phyloP scores from a whole-genome alignment of 1,139 yeast species.

The Kodamaea derodonti region DNA sequence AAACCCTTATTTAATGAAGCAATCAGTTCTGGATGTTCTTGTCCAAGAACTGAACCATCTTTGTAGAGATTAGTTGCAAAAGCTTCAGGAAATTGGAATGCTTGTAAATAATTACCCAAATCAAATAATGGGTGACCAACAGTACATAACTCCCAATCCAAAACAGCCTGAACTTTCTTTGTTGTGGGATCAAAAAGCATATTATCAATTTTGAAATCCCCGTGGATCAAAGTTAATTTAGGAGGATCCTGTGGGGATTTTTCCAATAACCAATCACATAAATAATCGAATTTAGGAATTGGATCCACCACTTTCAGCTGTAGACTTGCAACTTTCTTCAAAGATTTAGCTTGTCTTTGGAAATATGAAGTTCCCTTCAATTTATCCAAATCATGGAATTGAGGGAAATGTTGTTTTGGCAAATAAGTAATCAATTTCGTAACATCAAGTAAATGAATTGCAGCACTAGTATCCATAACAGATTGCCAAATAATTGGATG shows the following conservation, averaged over 20 bases:
- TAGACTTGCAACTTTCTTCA: constrained; percentile 43
- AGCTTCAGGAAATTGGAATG: constrained; percentile 46
- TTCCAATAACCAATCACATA: constrained; percentile 39
- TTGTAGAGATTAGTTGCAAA: constrained; percentile 29
- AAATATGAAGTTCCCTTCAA: constrained; percentile 39
- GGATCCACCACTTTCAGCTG: constrained; percentile 50
- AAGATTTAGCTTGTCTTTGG: constrained; percentile 52
- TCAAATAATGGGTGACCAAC: constrained; percentile 67
- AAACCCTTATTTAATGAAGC: constrained; percentile 23
- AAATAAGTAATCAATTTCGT: constrained; percentile 39
- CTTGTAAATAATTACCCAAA: constrained; percentile 57
- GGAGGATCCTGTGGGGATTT: constrained; percentile 49
- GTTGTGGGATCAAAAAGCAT: constrained; percentile 50
- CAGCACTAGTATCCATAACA: constrained; percentile 47
- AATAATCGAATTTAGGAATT: constrained; percentile 46
- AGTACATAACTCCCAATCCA: constrained; percentile 71
- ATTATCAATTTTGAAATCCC: constrained; percentile 68
- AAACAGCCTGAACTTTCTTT: constrained; percentile 50
- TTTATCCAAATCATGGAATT: constrained; percentile 30
- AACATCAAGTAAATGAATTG: constrained; percentile 53
- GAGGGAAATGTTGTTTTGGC: constrained; percentile 47
- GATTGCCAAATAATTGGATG: constrained; percentile 43
- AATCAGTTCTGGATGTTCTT: constrained; percentile 29
- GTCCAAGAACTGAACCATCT: constrained; percentile 25
- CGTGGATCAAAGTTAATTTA: constrained; percentile 52